Evolutionary conservation across 306 rosid species (phyloP), one percentile per base, ranked within the genome.

Genomic region (Spatholobus suberectus): DNA sequence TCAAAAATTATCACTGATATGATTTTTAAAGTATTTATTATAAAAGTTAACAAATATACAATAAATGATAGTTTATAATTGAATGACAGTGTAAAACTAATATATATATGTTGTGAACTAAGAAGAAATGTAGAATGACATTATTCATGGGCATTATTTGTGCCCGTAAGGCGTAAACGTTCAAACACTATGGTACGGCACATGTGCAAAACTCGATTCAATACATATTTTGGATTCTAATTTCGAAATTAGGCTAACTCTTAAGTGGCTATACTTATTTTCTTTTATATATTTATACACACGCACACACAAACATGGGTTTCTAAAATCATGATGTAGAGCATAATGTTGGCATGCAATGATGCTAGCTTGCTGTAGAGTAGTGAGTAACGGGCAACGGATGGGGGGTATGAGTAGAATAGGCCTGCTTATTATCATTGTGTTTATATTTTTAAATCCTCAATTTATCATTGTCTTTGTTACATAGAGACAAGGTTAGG

Each of bases 281-380:
- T 58, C 1, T 26, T 35, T 57, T 32, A 1, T 43, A 34, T 46
- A 44, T 44, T 9, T 24, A 38, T 14, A 14, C 14, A 12, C 3
- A 46, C 3, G 1, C 29, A 15, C 21, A 43, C 12, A 44, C 34
- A 71, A 49, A 49, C 46, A 51, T 52, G 54, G 58, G 32, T 44
- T 84, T 76, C 10, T 38, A 61, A 61, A 82, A 83, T 85, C 76
- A 87, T 87, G 84, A 80, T 57, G 68, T 52, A 44, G 61, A 78
- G 61, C 90, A 82, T 38, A 52, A 73, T 79, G 70, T 40, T 80
- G 78, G 68, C 32, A 41, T 40, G 75, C 49, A 62, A 85, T 79
- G 43, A 85, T 75, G 41, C n/a, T 67, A 77, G 71, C 18, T 34
- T 20, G 24, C 40, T 37, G 32, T 37, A 79, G 38, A 74, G 73